Evolutionary conservation across 495 filamentous ascomycete species (phyloP), one percentile per base, ranked within the genome.

Genomic region (Penicillium cosmopolitanum): DNA sequence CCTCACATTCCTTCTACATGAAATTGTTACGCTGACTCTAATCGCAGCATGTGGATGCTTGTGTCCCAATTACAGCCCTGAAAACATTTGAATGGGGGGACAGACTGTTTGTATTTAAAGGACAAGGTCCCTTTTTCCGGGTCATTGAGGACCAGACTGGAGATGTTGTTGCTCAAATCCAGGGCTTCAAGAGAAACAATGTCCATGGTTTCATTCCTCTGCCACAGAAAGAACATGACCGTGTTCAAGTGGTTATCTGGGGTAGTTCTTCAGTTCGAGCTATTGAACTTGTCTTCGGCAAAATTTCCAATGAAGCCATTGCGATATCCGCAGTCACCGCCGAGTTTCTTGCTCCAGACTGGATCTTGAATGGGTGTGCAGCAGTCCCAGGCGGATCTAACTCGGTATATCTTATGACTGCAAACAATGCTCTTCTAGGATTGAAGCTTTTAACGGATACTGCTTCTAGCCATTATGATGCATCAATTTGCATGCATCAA

Each of bases 321-420:
- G 19, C 28, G 1, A 52, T 77, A 16, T 56, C 46, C n/a, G 42
- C 65, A 23, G 61, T 66, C 19, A 77, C 70, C 58, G 64, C 72
- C 9, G 78, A 80, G 43, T 74, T 68, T 55, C 66, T 60, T 25
- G 83, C 83, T 12, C 77, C 84, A 4, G 94, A 97, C 68, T 96
- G 94, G 93, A 88, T 97, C 53, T 80, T 96, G 59, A 86, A 91
- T 66, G 87, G 84, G n/a, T 80, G 84, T 31, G 69, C 73, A 19
- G 67, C 74, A 47, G 48, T 55, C 19, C 43, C 62, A 34, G 60
- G 66, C 46, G 60, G 55, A 38, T 51, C 51, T 16, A 50, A 60
- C 16, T 60, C 58, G 46, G 65, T 63, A 13, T 79, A 72, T 56
- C 68, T 94, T 10, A 77, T 96, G 35, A 96, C 93, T 0, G 91